Percentiles rank a stretch among this genome's conserved stretches.
Conservation (phyloP, 148 eudicot genomes). For the Oxyria digyna region DNA sequence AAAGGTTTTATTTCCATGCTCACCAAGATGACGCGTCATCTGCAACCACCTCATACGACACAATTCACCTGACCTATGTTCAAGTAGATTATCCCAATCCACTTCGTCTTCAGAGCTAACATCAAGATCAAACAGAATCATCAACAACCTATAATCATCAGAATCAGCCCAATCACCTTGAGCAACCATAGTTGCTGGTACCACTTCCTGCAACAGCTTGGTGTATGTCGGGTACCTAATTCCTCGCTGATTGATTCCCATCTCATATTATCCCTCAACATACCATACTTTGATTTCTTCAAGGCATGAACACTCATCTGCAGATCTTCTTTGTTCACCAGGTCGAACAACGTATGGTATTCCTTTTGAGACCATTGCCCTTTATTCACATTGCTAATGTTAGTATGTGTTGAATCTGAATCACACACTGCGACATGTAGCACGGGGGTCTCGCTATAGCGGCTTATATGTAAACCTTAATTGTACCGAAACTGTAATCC, state of each 20-base stretch:
- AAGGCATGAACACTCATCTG: conserved; percentile 17
- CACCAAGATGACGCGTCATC: conserved; percentile 27
- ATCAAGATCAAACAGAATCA: conserved; percentile 20
- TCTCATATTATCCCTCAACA: conserved; percentile 26
- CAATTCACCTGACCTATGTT: conserved; percentile 26
- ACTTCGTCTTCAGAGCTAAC: conserved; percentile 30
- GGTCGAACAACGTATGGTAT: conserved; percentile 21
- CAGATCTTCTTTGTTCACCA: conserved; percentile 27
- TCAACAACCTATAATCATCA: conserved; percentile 34
- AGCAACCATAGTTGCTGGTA: conserved; percentile 22
- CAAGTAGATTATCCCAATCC: conserved; percentile 28
- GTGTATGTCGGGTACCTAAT: conserved; percentile 15
- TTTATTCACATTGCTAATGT: too few relatives aligned
- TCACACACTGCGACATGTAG: too few relatives aligned
- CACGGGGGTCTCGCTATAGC: too few relatives aligned
- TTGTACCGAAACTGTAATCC: too few relatives aligned
- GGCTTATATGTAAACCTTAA: too few relatives aligned
- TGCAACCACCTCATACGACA: conserved; percentile 27
- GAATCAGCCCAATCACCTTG: conserved; percentile 22
- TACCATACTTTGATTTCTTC: conserved; percentile 23
- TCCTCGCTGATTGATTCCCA: conserved; percentile 24
- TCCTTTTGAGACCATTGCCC: conserved; percentile 36
- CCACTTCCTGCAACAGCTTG: conserved; percentile 25
- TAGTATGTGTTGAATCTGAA: too few relatives aligned
- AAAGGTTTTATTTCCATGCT: conserved; percentile 18